Conservation (phyloP, 176 grass and related monocot genomes). For the Paspalum notatum region DNA sequence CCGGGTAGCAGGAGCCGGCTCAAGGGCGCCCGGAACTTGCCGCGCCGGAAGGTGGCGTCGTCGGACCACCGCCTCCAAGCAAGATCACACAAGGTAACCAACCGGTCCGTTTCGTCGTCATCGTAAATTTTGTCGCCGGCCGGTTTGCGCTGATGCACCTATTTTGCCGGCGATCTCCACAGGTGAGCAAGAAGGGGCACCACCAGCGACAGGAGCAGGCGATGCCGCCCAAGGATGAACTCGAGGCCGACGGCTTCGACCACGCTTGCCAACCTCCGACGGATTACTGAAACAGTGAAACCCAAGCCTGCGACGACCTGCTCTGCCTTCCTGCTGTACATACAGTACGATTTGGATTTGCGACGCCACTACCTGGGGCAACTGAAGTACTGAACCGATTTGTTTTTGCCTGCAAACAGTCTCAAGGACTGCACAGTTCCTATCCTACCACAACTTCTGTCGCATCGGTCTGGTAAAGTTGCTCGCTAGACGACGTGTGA, state of each 20-base stretch:
- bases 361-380: background rate
- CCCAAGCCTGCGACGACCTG: background rate
- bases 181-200: slow-evolving; percentile 84
- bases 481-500: background rate
- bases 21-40: slow-evolving; percentile 54
- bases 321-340: background rate
- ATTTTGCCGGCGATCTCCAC: background rate
- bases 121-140: background rate
- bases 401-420: background rate
- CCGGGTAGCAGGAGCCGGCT: slow-evolving; percentile 50
- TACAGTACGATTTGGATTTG: background rate
- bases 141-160: background rate
- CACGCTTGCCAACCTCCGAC: slow-evolving; percentile 56
- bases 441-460: background rate
- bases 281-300: slow-evolving; percentile 63
- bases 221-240: slow-evolving; percentile 28
- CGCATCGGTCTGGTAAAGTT: background rate
- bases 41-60: slow-evolving; percentile 53
- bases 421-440: background rate
- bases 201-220: slow-evolving; percentile 46
- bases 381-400: background rate
- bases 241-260: slow-evolving; percentile 37
- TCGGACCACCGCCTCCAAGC: slow-evolving; percentile 47
- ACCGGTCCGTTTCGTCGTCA: background rate
- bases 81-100: slow-evolving; percentile 72